A percentile compares a stretch with the other conserved stretches of the same genome.
Conservation (phyloP, 2,329 filamentous ascomycete genomes). For the Immersiporthe knoxdaviesiana region DNA sequence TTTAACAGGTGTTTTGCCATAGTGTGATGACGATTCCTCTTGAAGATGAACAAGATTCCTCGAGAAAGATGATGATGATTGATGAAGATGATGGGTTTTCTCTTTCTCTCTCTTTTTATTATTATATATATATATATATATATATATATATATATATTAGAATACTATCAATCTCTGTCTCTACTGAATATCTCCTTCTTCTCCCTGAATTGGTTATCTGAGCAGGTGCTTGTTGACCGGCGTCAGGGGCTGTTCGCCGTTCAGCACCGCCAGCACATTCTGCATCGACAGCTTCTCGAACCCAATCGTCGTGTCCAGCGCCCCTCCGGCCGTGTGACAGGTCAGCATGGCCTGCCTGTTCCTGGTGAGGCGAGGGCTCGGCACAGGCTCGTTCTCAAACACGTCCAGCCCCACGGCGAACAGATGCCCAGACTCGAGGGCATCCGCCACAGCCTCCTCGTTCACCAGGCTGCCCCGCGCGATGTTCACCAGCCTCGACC, state of each 20-base stretch:
- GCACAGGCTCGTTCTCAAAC: slow-evolving; percentile 53
- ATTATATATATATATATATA: neutral
- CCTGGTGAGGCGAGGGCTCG: slow-evolving; percentile 42
- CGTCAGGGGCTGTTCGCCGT: slow-evolving; percentile 48
- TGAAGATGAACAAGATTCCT: no score
- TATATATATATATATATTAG: neutral
- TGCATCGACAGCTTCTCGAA: slow-evolving; percentile 59
- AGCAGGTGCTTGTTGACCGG: slow-evolving; percentile 58
- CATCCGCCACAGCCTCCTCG: slow-evolving; percentile 51
- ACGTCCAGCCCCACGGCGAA: slow-evolving; percentile 55
- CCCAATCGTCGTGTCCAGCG: slow-evolving; percentile 55
- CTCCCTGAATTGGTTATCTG: slow-evolving; percentile 13
- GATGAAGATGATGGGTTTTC: neutral
- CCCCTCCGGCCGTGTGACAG: slow-evolving; percentile 59
- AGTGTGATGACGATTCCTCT: slow-evolving; percentile 37
- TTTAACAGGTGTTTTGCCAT: slow-evolving; percentile 59
- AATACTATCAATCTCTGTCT: no score
- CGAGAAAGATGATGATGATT: no score
- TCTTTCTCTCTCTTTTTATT: no score
- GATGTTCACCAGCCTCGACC: slow-evolving; percentile 58
- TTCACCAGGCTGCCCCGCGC: slow-evolving; percentile 57
- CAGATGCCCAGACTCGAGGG: slow-evolving; percentile 50
- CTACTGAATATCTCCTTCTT: neutral
- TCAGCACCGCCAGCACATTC: slow-evolving; percentile 54
- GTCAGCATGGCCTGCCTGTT: slow-evolving; percentile 47